Conservation (phyloP, 2,329 filamentous ascomycete species). For the Mariannaea sp. region DNA sequence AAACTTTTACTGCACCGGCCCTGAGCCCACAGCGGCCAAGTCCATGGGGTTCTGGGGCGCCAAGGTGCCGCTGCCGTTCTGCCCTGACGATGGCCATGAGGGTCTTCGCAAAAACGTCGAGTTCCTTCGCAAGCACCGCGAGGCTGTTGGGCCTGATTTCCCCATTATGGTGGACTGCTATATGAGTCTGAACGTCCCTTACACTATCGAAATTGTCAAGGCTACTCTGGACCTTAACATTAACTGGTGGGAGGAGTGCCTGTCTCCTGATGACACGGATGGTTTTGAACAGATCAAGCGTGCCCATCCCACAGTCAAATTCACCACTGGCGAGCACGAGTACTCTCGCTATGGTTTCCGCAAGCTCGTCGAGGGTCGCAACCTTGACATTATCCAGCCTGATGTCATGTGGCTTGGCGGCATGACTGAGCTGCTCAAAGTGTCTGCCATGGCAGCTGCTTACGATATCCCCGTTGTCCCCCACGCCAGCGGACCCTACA, state of each 20-base stretch:
- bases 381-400: slow-evolving; percentile 91
- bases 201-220: slow-evolving; percentile 90
- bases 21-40: slow-evolving; percentile 79
- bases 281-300: slow-evolving; percentile 89
- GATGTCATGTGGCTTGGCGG: slow-evolving; percentile 98
- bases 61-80: slow-evolving; percentile 89
- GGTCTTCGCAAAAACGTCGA: slow-evolving; percentile 89
- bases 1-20: slow-evolving; percentile 94
- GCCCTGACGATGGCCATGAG: slow-evolving; percentile 81
- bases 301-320: slow-evolving; percentile 87
- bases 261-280: slow-evolving; percentile 89
- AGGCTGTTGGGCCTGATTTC: slow-evolving; percentile 85
- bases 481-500: slow-evolving; percentile 93
- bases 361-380: slow-evolving; percentile 88
- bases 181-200: slow-evolving; percentile 91
- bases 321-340: slow-evolving; percentile 95
- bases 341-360: slow-evolving; percentile 95
- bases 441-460: slow-evolving; percentile 84
- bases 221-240: slow-evolving; percentile 83
- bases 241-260: slow-evolving; percentile 97
- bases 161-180: slow-evolving; percentile 96
- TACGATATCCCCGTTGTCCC: slow-evolving; percentile 95
- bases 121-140: slow-evolving; percentile 83
- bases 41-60: slow-evolving; percentile 88
- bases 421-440: slow-evolving; percentile 87